Conservation (phyloP, 331 rosid species). For the Rhamnella rubrinervis region DNA sequence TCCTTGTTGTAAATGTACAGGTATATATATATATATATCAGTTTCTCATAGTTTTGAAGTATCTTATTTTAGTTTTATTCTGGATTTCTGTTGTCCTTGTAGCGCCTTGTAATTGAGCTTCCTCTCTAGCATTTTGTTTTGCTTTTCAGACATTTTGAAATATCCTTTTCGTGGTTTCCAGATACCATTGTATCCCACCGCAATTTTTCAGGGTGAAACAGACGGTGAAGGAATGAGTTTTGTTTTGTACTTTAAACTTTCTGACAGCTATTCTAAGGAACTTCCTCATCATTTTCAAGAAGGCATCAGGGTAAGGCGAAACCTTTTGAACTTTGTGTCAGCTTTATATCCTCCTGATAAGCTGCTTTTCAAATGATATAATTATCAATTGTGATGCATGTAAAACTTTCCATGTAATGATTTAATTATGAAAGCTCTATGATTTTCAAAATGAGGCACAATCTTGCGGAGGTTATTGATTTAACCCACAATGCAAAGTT, state of each 20-base stretch:
- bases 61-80: not conserved
- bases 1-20: slow-evolving; percentile 97
- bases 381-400: not conserved
- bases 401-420: not conserved
- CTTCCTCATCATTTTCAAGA: slow-evolving; percentile 83
- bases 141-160: slow-evolving; percentile 19
- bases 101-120: not conserved
- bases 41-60: slow-evolving; percentile 2
- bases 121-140: not conserved
- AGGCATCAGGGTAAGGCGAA: slow-evolving; percentile 70
- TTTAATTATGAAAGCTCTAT: not conserved
- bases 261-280: slow-evolving; percentile 71
- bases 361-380: not conserved
- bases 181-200: slow-evolving; percentile 86
- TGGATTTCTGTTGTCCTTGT: not conserved
- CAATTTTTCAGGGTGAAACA: slow-evolving; percentile 86
- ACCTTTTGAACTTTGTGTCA: slow-evolving; percentile 13
- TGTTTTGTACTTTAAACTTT: slow-evolving; percentile 88
- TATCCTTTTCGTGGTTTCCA: slow-evolving; percentile 34
- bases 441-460: slow-evolving; percentile 2
- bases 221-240: slow-evolving; percentile 97
- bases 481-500: not conserved
- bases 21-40: slow-evolving; percentile 31
- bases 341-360: not conserved
- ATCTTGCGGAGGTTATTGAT: not conserved